Percentiles rank a stretch among this genome's conserved stretches.
Conservation (phyloP, 208 protist genomes). For the Trypanosoma boissoni region DNA sequence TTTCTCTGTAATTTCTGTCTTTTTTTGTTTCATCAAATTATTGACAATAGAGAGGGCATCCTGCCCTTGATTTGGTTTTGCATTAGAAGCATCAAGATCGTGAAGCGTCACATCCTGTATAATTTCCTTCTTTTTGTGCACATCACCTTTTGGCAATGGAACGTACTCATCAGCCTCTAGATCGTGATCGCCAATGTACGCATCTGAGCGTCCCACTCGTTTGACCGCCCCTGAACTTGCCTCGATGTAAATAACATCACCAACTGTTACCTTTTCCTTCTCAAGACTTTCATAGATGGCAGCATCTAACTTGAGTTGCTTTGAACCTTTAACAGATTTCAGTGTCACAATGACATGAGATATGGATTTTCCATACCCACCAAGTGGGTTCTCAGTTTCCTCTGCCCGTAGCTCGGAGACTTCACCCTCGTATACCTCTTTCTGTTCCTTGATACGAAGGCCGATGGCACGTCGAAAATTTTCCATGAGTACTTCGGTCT, state of each 20-base stretch:
- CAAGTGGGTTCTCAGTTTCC: conserved; percentile 98
- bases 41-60: conserved; percentile 98
- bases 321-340: conserved; percentile 98
- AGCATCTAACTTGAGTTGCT: conserved; percentile 99
- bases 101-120: conserved; percentile 99
- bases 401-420: conserved; percentile 98
- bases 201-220: conserved; percentile 94
- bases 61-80: conserved; percentile 95
- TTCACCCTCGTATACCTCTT: conserved; percentile 99
- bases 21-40: conserved; percentile 98
- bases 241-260: conserved; percentile 99
- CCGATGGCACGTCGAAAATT: conserved; percentile 99
- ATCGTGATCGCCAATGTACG: conserved; percentile 96
- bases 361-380: conserved; percentile 98
- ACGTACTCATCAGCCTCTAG: conserved; percentile 99
- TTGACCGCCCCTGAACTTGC: conserved; percentile 97
- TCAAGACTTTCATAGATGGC: conserved; percentile 99
- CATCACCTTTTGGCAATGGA: conserved; percentile 99
- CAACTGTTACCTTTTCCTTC: conserved; percentile 98
- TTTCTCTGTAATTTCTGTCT: conserved; percentile 99
- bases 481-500: conserved; percentile 99
- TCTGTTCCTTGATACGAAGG: conserved; percentile 99
- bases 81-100: conserved; percentile 99
- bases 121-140: conserved; percentile 99
- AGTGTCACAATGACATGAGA: conserved; percentile 98